A percentile compares a stretch with the other conserved stretches of the same genome.
Evolutionary conservation across 305 asterid genomes (phyloP).

Genomic region (Ajuga reptans): DNA sequence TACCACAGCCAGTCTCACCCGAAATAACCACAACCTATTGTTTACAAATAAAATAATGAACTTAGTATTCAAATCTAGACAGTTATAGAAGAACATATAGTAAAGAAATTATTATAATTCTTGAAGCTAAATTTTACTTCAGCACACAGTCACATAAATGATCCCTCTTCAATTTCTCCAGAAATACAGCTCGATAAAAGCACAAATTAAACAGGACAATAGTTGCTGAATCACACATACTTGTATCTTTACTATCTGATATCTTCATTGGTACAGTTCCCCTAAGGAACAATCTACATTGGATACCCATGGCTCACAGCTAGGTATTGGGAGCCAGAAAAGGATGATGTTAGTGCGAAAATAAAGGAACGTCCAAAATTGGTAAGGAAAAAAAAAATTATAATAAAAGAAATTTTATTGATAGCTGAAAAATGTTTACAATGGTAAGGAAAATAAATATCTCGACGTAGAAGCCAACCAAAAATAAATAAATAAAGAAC

Average conservation of each 20-base stretch:
- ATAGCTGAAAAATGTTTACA: too few relatives aligned
- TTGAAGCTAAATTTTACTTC: not conserved
- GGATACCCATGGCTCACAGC: not conserved
- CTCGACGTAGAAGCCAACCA: not conserved
- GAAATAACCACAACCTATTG: slow-evolving; percentile 87
- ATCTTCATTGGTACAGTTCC: not conserved
- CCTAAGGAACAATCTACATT: not conserved
- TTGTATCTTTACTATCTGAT: too few relatives aligned
- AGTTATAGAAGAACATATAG: not conserved
- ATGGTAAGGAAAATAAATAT: not conserved
- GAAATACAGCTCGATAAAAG: not conserved
- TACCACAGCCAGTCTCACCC: slow-evolving; percentile 99
- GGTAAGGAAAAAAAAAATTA: not conserved
- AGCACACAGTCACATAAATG: not conserved
- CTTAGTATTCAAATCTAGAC: not conserved
- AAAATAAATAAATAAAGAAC: not conserved
- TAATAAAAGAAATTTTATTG: too few relatives aligned
- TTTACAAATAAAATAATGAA: slow-evolving; percentile 21
- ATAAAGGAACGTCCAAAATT: not conserved
- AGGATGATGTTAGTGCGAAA: not conserved
- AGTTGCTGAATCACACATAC: not conserved
- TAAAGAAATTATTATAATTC: not conserved
- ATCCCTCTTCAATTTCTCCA: not conserved
- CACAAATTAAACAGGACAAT: not conserved
- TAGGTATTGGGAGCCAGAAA: not conserved